A percentile compares a stretch with the other conserved stretches of the same genome.
phyloP scores from a whole-genome alignment of 78 protist species.

The Creolimax fragrantissima region DNA sequence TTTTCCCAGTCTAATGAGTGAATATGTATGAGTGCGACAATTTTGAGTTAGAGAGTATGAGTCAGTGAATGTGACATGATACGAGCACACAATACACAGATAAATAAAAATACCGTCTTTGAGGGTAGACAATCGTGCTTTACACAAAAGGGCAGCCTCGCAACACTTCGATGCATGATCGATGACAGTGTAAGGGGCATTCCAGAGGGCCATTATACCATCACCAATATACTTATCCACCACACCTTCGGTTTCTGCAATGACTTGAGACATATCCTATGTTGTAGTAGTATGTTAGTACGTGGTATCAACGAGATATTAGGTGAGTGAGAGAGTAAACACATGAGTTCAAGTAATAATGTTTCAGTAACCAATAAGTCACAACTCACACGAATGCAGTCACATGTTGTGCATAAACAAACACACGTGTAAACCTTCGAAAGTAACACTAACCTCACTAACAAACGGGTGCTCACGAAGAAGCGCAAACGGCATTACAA shows the following conservation, averaged over 20 bases:
- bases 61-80: not conserved
- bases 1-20: not conserved
- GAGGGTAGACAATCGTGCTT: not conserved
- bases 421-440: not conserved
- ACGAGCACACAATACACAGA: not conserved
- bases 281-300: too few species aligned
- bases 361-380: too few species aligned
- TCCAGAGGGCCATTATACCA: slow-evolving; percentile 40
- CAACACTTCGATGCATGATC: slow-evolving; percentile 25
- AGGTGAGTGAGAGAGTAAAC: too few species aligned
- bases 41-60: not conserved
- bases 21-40: not conserved
- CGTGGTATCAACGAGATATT: too few species aligned
- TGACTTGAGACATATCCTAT: not conserved
- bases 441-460: not conserved
- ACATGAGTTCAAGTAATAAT: too few species aligned
- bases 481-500: not conserved
- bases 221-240: slow-evolving; percentile 46
- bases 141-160: not conserved
- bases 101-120: not conserved
- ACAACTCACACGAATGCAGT: too few species aligned
- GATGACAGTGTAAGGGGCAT: not conserved
- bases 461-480: not conserved
- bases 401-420: not conserved
- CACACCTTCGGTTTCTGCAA: not conserved